Evolutionary conservation across 2,329 filamentous ascomycete species (phyloP).

Genomic region (Ascochyta rabiei): DNA sequence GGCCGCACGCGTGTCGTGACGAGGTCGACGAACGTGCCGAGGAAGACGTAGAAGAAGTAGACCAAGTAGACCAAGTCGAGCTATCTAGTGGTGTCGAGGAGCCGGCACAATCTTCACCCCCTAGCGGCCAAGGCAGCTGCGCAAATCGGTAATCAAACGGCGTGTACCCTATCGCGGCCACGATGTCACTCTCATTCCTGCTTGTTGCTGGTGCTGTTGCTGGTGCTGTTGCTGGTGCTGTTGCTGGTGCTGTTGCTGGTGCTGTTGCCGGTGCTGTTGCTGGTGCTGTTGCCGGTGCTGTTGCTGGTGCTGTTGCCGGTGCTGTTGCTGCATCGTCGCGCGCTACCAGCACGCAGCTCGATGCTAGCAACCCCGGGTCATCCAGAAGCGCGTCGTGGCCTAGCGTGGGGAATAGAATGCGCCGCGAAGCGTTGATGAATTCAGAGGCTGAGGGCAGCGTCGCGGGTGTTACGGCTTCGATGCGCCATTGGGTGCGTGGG

Average conservation of each 20-base stretch:
- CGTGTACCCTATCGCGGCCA: slow-evolving; percentile 1
- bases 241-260: too few species aligned
- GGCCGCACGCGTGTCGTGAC: not conserved
- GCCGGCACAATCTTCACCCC: too few species aligned
- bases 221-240: too few species aligned
- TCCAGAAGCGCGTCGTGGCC: slow-evolving; percentile 2
- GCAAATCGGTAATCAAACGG: slow-evolving; percentile 12
- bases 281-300: too few species aligned
- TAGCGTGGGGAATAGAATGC: slow-evolving; percentile 11
- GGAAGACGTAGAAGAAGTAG: not conserved
- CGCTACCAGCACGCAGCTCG: not conserved
- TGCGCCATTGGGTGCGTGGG: slow-evolving; percentile 11
- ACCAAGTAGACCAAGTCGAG: too few species aligned
- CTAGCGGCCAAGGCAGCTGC: not conserved
- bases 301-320: too few species aligned
- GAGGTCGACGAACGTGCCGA: too few species aligned
- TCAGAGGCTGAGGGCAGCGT: not conserved
- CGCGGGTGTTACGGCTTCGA: slow-evolving; percentile 4
- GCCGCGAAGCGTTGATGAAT: slow-evolving; percentile 17
- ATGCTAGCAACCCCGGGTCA: not conserved
- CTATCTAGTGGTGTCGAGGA: too few species aligned
- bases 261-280: too few species aligned
- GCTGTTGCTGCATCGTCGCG: not conserved
- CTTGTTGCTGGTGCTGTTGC: too few species aligned
- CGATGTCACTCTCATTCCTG: not conserved